These are phyloP conservation scores for Limnanthes douglasii DNA, from an alignment of 345 rosid species.

Conservation along the genomic window DNA sequence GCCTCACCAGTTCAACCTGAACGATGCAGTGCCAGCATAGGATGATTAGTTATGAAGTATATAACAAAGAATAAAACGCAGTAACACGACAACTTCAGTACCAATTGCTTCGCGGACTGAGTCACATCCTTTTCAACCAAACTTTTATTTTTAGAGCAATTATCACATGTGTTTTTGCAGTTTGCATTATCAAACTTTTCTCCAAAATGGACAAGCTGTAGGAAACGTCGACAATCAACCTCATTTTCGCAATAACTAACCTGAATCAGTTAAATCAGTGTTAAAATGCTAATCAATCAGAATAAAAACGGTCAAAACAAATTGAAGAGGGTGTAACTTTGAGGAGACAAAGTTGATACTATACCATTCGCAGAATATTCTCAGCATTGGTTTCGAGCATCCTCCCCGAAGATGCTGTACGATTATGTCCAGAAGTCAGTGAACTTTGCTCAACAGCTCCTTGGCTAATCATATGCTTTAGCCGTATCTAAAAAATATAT, in stretches of 20 bases:
- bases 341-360: too few relatives aligned
- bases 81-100: conserved; percentile 10
- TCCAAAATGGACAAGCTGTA: conserved; percentile 89
- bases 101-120: conserved; percentile 73
- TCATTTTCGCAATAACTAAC: conserved; percentile 90
- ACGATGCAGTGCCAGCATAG: conserved; percentile 7
- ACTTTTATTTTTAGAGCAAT: conserved; percentile 50
- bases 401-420: conserved; percentile 50
- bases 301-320: conserved; percentile 2
- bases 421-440: conserved; percentile 42
- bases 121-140: conserved; percentile 83
- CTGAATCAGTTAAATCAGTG: conserved; percentile 29
- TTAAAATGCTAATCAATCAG: conserved; percentile 3
- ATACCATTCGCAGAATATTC: conserved; percentile 88
- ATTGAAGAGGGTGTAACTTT: conserved; percentile 1
- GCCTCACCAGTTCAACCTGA: conserved; percentile 85
- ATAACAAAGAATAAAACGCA: neutral
- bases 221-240: conserved; percentile 85
- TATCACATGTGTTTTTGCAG: conserved; percentile 82
- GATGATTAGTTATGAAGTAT: neutral
- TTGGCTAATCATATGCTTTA: conserved; percentile 91
- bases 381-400: conserved; percentile 80
- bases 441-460: conserved; percentile 77
- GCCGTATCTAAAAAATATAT: conserved; percentile 51
- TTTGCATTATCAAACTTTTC: conserved; percentile 65